Percentiles rank a stretch among this genome's conserved stretches.
Conservation (phyloP, 1,139 yeast species). For the Debaryomycetaceae sp. region DNA sequence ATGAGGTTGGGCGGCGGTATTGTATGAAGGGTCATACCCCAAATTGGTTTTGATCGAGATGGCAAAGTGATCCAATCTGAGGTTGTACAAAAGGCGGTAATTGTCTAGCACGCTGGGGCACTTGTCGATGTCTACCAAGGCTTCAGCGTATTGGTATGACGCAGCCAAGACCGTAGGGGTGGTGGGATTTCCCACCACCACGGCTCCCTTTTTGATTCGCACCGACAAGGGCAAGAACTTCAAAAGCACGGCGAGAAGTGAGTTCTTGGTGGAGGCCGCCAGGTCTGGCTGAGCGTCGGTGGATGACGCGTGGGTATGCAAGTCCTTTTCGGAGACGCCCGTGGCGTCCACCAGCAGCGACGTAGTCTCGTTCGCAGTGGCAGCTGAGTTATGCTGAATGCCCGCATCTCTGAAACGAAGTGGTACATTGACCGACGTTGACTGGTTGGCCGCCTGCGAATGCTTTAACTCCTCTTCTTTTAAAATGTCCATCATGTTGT, state of each 20-base stretch:
- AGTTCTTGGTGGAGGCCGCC: slow-evolving; percentile 1
- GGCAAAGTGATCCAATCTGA: slow-evolving; percentile 47
- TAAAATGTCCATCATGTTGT: slow-evolving; percentile 49
- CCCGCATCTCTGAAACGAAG: not conserved
- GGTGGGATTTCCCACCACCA: slow-evolving; percentile 72
- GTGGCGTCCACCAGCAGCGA: not conserved
- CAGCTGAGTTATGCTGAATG: slow-evolving; percentile 3
- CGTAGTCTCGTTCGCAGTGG: no score
- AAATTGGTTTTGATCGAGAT: slow-evolving; percentile 68
- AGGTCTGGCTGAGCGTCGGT: not conserved
- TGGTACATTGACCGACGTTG: slow-evolving; percentile 1
- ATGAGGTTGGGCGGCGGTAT: slow-evolving; percentile 1
- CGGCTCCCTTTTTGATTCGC: slow-evolving; percentile 60
- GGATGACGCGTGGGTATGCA: not conserved
- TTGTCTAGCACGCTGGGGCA: slow-evolving; percentile 51
- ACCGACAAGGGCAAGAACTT: slow-evolving; percentile 56
- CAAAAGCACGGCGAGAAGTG: slow-evolving; percentile 28
- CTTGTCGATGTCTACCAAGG: slow-evolving; percentile 53
- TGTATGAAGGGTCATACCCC: slow-evolving; percentile 37
- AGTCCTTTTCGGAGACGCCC: slow-evolving; percentile 1
- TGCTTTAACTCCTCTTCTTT: slow-evolving; percentile 17
- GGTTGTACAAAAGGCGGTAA: slow-evolving; percentile 42
- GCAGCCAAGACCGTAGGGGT: slow-evolving; percentile 71
- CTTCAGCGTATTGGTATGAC: slow-evolving; percentile 55
- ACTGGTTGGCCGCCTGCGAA: slow-evolving; percentile 6